Evolutionary conservation across 768 basidiomycete genomes (phyloP).

Genomic region (Rhodotorula sphaerocarpa): DNA sequence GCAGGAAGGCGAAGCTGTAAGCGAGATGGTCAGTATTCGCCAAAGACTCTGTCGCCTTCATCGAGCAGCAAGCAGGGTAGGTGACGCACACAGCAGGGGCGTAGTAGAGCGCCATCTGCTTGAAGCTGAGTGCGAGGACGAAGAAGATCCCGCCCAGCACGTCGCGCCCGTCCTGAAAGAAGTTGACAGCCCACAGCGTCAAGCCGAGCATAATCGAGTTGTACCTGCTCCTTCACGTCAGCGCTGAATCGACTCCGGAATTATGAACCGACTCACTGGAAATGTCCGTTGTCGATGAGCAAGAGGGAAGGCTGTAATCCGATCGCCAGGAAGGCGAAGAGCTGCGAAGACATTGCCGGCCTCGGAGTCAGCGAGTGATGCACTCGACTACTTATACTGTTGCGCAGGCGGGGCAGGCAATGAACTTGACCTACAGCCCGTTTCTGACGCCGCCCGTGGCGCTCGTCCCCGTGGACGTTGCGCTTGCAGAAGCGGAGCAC

Average conservation of each 20-base stretch:
- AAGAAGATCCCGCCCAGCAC: constrained; percentile 68
- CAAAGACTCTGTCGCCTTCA: too few relatives aligned
- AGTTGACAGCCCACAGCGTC: constrained; percentile 52
- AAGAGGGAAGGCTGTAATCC: constrained; percentile 75
- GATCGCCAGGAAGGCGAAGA: constrained; percentile 56
- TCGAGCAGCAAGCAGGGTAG: neutral
- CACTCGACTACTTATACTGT: too few relatives aligned
- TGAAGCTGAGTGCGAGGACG: constrained; percentile 78
- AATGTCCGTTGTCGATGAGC: constrained; percentile 84
- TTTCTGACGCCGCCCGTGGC: neutral
- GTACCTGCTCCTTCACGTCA: constrained; percentile 48
- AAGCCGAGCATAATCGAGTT: constrained; percentile 86
- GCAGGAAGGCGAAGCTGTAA: constrained; percentile 60
- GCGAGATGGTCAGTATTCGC: too few relatives aligned
- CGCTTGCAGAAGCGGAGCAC: constrained; percentile 55
- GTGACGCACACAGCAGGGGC: constrained; percentile 59
- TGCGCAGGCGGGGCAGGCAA: too few relatives aligned
- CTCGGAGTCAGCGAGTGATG: too few relatives aligned
- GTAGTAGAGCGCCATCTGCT: constrained; percentile 94
- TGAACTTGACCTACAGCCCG: constrained; percentile 49
- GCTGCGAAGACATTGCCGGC: too few relatives aligned
- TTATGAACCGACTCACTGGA: constrained; percentile 50
- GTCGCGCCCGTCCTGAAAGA: constrained; percentile 63
- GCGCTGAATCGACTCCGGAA: too few relatives aligned
- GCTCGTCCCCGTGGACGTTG: constrained; percentile 8